A percentile compares a stretch with the other conserved stretches of the same genome.
These are phyloP conservation scores for Sugiyamaella americana DNA, from an alignment of 805 yeast species.

Conservation along the genomic window DNA sequence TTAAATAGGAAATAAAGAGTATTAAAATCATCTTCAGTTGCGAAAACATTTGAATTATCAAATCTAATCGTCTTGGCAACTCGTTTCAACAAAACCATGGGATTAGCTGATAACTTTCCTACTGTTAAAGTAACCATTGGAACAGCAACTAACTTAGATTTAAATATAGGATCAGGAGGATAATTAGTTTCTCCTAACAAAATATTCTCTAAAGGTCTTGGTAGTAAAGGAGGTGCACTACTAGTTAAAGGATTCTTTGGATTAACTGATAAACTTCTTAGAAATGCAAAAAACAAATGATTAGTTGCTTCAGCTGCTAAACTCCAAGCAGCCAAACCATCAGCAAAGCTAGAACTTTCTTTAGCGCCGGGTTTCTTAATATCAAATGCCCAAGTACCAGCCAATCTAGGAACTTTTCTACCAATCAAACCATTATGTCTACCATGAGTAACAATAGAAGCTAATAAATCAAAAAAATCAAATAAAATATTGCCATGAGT, in stretches of 20 bases:
- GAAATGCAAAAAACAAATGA: constrained; percentile 68
- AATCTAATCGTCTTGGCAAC: constrained; percentile 57
- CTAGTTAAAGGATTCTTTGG: constrained; percentile 41
- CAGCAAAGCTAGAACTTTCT: constrained; percentile 45
- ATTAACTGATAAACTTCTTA: constrained; percentile 65
- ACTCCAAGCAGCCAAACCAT: constrained; percentile 72
- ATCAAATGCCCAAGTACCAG: constrained; percentile 85
- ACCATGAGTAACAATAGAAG: constrained; percentile 71
- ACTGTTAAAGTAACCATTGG: constrained; percentile 59
- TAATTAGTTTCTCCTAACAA: constrained; percentile 44
- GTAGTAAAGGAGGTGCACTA: constrained; percentile 36
- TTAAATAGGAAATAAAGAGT: constrained; percentile 65
- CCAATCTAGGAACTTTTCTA: constrained; percentile 70
- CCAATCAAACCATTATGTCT: constrained; percentile 74
- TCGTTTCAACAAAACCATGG: constrained; percentile 54
- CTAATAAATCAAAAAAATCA: constrained; percentile 76
- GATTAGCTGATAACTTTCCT: constrained; percentile 39
- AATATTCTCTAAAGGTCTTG: constrained; percentile 59
- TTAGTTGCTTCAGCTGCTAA: constrained; percentile 81
- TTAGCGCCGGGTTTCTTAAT: constrained; percentile 23
- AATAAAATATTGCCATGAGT: constrained; percentile 87
- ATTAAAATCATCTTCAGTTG: constrained; percentile 72
- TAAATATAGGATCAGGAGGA: constrained; percentile 53
- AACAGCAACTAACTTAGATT: constrained; percentile 44
- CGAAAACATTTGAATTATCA: constrained; percentile 61